Percentiles rank a stretch among this genome's conserved stretches.
These are phyloP conservation scores for Glycyrrhiza uralensis DNA, from an alignment of 306 rosid species.

Conservation along the genomic window DNA sequence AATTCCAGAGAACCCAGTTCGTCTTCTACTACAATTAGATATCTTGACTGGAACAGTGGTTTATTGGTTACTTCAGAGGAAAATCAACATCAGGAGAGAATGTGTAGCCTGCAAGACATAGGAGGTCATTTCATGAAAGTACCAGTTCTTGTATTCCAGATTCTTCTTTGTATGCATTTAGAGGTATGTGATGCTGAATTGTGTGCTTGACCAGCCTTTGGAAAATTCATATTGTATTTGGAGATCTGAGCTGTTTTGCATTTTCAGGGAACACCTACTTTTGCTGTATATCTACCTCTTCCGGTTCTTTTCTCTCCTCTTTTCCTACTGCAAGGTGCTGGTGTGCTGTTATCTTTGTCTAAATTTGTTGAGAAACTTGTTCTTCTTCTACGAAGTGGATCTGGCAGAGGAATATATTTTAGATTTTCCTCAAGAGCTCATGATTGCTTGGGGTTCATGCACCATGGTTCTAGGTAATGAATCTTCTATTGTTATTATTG, in stretches of 20 bases:
- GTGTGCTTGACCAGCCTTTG: constrained; percentile 17
- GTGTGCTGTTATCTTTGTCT: constrained; percentile 63
- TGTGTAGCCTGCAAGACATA: constrained; percentile 89
- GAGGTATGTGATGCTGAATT: constrained; percentile 58
- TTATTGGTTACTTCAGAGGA: constrained; percentile 74
- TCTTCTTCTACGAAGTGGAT: constrained; percentile 60
- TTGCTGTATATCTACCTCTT: constrained; percentile 62
- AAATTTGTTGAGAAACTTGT: constrained; percentile 79
- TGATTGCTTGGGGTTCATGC: constrained; percentile 89
- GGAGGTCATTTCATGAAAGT: constrained; percentile 97
- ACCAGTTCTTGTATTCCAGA: constrained; percentile 77
- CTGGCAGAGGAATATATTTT: constrained; percentile 67
- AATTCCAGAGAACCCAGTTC: constrained; percentile 74
- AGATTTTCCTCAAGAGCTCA: constrained; percentile 70
- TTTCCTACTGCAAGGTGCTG: constrained; percentile 79
- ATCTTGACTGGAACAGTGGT: constrained; percentile 87
- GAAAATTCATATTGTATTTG: constrained; percentile 9
- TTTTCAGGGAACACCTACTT: constrained; percentile 84
- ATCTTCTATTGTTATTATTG: neutral
- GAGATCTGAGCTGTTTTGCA: constrained; percentile 28
- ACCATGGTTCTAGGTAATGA: constrained; percentile 91
- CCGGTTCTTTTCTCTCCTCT: constrained; percentile 82
- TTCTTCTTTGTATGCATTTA: constrained; percentile 91
- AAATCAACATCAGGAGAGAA: constrained; percentile 54
- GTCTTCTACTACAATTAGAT: constrained; percentile 70